These are phyloP conservation scores for Bonia amplexicaulis DNA, from an alignment of 176 grass and related monocot species.

Conservation along the genomic window DNA sequence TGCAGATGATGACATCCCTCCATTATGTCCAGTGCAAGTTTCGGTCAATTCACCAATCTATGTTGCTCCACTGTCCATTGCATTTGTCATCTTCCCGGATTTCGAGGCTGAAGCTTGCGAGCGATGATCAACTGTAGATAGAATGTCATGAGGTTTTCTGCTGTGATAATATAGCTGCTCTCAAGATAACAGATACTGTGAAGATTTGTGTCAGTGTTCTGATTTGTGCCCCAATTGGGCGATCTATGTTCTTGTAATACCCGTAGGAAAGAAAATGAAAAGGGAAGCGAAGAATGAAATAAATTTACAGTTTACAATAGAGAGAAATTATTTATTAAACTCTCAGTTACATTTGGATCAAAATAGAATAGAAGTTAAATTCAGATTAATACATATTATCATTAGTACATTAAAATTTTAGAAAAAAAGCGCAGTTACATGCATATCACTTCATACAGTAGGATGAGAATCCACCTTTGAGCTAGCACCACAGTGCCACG, in stretches of 20 bases:
- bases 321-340: no score
- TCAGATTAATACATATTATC: no score
- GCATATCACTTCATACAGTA: no score
- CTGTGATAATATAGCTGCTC: conserved; percentile 4
- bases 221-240: conserved; percentile 35
- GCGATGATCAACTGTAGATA: conserved; percentile 18
- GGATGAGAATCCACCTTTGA: no score
- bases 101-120: conserved; percentile 81
- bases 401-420: no score
- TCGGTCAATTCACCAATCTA: conserved; percentile 53
- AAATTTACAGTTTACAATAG: no score
- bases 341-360: no score
- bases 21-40: conserved; percentile 43
- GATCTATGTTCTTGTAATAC: conserved; percentile 9
- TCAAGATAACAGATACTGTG: background rate
- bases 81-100: conserved; percentile 72
- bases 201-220: background rate
- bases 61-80: conserved; percentile 63
- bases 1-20: conserved; percentile 61
- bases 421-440: no score
- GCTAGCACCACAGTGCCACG: no score
- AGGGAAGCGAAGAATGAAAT: no score
- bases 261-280: no score
- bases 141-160: background rate
- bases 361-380: no score